These are phyloP conservation scores for Geopyxis carbonaria DNA, from an alignment of 495 filamentous ascomycete species.

Conservation along the genomic window DNA sequence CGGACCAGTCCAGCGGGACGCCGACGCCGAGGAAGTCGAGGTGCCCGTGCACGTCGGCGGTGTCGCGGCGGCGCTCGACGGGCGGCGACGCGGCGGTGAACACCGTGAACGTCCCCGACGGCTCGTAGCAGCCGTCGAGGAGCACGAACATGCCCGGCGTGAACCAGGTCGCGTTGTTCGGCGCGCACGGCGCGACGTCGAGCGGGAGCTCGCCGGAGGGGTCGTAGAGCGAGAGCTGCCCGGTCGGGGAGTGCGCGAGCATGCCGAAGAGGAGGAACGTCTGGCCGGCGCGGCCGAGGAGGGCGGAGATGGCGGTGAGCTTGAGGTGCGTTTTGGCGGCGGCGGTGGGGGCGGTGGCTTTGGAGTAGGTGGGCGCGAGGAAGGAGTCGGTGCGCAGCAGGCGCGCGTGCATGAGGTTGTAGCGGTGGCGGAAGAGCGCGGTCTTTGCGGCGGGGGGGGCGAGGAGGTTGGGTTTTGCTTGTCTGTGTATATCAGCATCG, in stretches of 20 bases:
- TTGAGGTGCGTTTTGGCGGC: constrained; percentile 52
- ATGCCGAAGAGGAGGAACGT: constrained; percentile 78
- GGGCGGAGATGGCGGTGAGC: constrained; percentile 80
- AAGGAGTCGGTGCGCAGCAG: constrained; percentile 86
- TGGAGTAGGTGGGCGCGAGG: constrained; percentile 53
- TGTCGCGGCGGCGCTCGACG: constrained; percentile 63
- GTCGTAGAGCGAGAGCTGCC: constrained; percentile 65
- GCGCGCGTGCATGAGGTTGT: constrained; percentile 77
- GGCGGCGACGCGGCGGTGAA: constrained; percentile 81
- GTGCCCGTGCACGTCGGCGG: constrained; percentile 83
- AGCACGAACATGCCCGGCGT: constrained; percentile 87
- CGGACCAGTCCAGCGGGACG: constrained; percentile 17
- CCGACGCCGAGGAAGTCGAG: constrained; percentile 69
- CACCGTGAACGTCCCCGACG: constrained; percentile 77
- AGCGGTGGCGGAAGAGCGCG: constrained; percentile 68
- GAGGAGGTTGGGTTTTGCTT: constrained; percentile 55
- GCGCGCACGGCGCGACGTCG: constrained; percentile 61
- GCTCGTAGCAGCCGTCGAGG: constrained; percentile 85
- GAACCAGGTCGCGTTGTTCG: constrained; percentile 68
- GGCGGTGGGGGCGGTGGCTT: constrained; percentile 38
- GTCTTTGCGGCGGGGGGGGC: constrained; percentile 70
- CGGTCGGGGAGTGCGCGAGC: constrained; percentile 64
- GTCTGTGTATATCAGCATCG: constrained; percentile 26
- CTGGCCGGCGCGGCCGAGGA: constrained; percentile 72
- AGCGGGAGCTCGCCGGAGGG: constrained; percentile 72